Base-by-base conservation (phyloP, 1,284 basidiomycete genomes). In the Trametes hirsuta region DNA sequence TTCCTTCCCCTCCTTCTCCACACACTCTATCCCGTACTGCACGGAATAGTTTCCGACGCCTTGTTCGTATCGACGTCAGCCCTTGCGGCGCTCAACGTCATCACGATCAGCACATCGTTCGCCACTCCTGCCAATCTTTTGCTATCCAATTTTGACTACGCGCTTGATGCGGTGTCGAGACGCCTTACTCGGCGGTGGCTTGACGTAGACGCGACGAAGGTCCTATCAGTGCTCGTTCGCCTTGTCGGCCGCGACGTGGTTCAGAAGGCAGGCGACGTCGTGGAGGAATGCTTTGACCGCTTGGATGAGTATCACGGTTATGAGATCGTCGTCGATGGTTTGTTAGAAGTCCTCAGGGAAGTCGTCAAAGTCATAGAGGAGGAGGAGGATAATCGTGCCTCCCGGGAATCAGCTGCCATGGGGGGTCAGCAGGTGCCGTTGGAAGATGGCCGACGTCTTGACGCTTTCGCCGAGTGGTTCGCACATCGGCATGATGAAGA, bases 251-350 rank as follows among this genome's bases (percentile, higher is more conserved):
- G 81, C 30, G 89, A 91, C 59, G 87, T 97, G 34, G 91, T 97
- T 0, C 86, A 91, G 44, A 86, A 89, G 61, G 94, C 95, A 3
- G 87, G 90, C 21, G 95, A 96, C 72, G 87, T 97, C 3, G 93
- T 97, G 4, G 95, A 97, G 72, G 95, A 96, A 74, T 95, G 95
- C 62, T 97, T 97, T 67, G 95, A 97, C 73, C 86, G 94, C 25
- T 78, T 97, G 22, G 95, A 97, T 68, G 93, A 96, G 63, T 97
- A 87, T 71, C 95, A 97, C 72, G 95, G 94, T 10, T 97, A 97
- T 74, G 84, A 86, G 24, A 77, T 90, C 6, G 81, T 97, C 35
- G 89, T 97, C 9, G 91, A 94, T 63, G 90, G 93, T 0, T 79
- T 98, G 2, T 81, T 97, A n/a, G 90, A 92, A 61, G 94, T 93